Base-by-base conservation (phyloP, 2,329 filamentous ascomycete genomes). In the Phialophora expanda region DNA sequence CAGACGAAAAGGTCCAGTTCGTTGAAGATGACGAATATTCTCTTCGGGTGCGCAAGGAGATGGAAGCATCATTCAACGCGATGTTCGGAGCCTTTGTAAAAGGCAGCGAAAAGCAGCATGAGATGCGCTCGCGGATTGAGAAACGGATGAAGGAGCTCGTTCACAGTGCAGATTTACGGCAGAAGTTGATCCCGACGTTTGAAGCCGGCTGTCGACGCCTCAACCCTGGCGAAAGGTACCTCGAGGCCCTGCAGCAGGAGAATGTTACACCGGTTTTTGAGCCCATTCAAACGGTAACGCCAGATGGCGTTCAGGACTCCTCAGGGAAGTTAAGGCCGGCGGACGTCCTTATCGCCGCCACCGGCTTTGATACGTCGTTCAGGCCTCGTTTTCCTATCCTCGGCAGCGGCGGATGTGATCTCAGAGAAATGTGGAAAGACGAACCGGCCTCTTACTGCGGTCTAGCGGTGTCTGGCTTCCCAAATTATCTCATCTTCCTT, bases 91-190 rank as follows among this genome's bases (percentile, higher is more conserved):
- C 57, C 11, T 60, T 60, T 32, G 2, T 60, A 12, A 60, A 60
- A 50, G 57, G 57, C 57, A 60, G 20, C 26, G n/a, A 26, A 28
- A 20, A 60, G 57, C 57, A 60, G 41, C 57, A 50, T 4, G 57
- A 60, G 44, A 24, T 60, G 14, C 44, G 57, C 12, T 41, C 34
- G 5, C 34, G 34, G 14, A 41, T 41, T 6, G 34, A 41, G 14
- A 41, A 4, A 3, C 34, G 34, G 34, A 41, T 41, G 34, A 41
- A 17, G 34, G 34, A 41, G 34, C 34, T 41, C 14, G 3, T 41
- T 17, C 34, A 41, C 34, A 17, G 14, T 41, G 34, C 17, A 41
- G 34, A 41, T 14, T 9, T 41, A 41, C 34, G 17, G 12, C 2
- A 41, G 12, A 41, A 41, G 14, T 17, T 41, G 34, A 41, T 41